Evolutionary conservation across 2,329 filamentous ascomycete genomes (phyloP), one percentile per base, ranked within the genome.

Genomic region (Colletotrichum euphorbiae): DNA sequence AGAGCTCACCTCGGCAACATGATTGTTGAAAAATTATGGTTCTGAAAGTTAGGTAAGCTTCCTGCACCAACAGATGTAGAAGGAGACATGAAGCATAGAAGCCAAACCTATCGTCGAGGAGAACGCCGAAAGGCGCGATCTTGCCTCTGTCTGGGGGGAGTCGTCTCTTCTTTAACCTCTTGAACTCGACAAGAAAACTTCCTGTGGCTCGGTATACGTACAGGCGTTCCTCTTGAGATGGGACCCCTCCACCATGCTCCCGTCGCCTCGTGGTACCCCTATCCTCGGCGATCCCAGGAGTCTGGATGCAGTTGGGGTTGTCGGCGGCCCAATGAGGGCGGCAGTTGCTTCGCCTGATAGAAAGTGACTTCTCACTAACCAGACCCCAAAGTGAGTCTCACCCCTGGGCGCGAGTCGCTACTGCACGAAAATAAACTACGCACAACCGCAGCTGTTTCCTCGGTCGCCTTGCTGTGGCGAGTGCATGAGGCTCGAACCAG

Each of bases 361-460:
- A 71, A 24, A 70, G 69, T 71, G 69, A 71, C 69, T 64, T 71
- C 51, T 48, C 50, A 45, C 56, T 57, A 67, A 56, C 38, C 52
- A 42, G 56, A 69, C 67, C 36, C 67, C 61, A 56, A 24, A 63
- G 36, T 17, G 58, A 48, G 43, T 38, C 46, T 42, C 55, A 61
- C 60, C 59, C 52, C 54, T 36, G 21, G 57, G 56, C 36, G 50
- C 38, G 33, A 60, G 51, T 24, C n/a, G 51, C 61, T 19, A 58
- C 59, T 64, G 52, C 52, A 65, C 15, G 38, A 54, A 28, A 42
- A 52, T 19, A 38, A 19, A 57, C 40, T 21, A 42, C 61, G n/a
- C 60, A 67, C 52, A 24, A 50, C 43, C 21, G 9, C 43, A 36
- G n/a, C 33, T 50, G 28, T 36, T 24, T 19, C 21, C 17, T 17